These are phyloP conservation scores for Chloris gayana DNA, from an alignment of 176 grass and related monocot genomes.

Conservation along the genomic window DNA sequence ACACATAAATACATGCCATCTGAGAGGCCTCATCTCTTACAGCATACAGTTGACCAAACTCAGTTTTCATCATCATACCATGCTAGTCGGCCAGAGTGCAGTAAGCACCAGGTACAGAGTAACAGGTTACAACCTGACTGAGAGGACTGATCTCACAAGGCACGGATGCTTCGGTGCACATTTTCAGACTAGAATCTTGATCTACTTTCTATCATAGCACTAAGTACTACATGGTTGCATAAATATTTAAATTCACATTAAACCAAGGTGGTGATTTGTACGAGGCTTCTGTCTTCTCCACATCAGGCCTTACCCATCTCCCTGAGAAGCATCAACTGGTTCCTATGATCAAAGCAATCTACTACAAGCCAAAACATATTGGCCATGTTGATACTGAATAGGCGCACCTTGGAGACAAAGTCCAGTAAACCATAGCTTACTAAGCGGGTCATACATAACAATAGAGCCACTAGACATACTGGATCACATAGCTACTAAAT, in stretches of 20 bases:
- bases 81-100: slow-evolving; percentile 30
- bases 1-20: background rate
- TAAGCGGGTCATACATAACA: slow-evolving; percentile 38
- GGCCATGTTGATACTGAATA: background rate
- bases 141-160: too few relatives aligned
- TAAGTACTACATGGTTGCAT: background rate
- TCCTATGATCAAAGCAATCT: slow-evolving; percentile 19
- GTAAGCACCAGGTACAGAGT: too few relatives aligned
- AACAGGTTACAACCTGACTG: too few relatives aligned
- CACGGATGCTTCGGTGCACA: slow-evolving; percentile 19
- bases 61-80: slow-evolving; percentile 18
- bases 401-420: slow-evolving; percentile 27
- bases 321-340: slow-evolving; percentile 9
- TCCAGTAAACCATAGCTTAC: slow-evolving; percentile 25
- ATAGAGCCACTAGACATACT: slow-evolving; percentile 36
- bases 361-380: background rate
- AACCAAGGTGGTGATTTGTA: slow-evolving; percentile 19
- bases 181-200: slow-evolving; percentile 23
- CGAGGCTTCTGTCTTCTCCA: background rate
- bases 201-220: slow-evolving; percentile 32
- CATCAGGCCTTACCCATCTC: slow-evolving; percentile 26
- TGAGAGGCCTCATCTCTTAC: background rate
- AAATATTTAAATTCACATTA: slow-evolving; percentile 47
- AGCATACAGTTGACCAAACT: slow-evolving; percentile 8
- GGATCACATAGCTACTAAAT: slow-evolving; percentile 45